Evolutionary conservation across 2,329 filamentous ascomycete genomes (phyloP), one percentile per base, ranked within the genome.

Genomic region (Aspergillus aculeatus): DNA sequence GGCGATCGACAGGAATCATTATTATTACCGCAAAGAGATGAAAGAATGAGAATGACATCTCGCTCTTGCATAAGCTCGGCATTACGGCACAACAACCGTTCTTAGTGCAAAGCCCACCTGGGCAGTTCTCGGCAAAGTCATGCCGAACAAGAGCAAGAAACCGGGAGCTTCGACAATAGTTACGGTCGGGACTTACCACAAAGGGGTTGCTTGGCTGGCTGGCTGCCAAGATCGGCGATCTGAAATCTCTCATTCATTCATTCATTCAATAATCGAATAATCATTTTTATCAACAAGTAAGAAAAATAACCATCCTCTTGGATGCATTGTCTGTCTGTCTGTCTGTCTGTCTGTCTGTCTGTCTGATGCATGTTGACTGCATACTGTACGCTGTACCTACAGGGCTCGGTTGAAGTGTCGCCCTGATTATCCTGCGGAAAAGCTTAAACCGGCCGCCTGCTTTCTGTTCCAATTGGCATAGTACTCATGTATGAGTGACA

Each of bases 41-140:
- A 2, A 7, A 7, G 26, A 26, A 26, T 26, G 7, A 26, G 26
- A 26, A 26, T 26, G 47, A 61, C 55, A 52, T 48, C 38, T 29
- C 23, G 11, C 19, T 16, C 29, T 19, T 51, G 55, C 59, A 61
- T 58, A 58, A 41, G 52, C 24, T 26, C 57, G 60, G 57, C 49
- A 62, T 59, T 53, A 59, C 57, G 56, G 60, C 60, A 62, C 47
- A 35, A 55, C 5, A 14, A 23, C 44, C 47, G n/a, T 16, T 21
- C 53, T 31, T 24, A n/a, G 41, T 24, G n/a, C 10, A 14, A 16
- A 35, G 19, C 26, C 23, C 50, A 53, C 35, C 23, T 48, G 35
- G 19, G 26, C 50, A 51, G 21, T 41, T 51, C 41, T 62, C 64
- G 64, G 64, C 64, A 66, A 55, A 54, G 21, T 23, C 51, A 62